These are phyloP conservation scores for Singerocomus inundabilis DNA, from an alignment of 1,284 basidiomycete genomes.

Conservation along the genomic window DNA sequence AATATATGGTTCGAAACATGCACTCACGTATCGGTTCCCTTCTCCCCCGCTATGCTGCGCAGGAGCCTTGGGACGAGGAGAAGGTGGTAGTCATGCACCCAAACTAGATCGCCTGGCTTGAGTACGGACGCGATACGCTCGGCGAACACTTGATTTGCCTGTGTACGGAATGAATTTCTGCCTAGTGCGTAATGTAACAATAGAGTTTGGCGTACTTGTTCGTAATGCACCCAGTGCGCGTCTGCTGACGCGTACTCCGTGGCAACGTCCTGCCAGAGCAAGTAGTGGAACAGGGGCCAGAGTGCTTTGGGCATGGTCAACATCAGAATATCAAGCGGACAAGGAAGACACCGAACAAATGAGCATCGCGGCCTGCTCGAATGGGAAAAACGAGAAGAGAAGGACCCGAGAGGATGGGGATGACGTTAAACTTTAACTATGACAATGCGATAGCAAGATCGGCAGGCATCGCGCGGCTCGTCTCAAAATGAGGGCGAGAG, in stretches of 20 bases:
- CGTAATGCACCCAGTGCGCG: slow-evolving; percentile 57
- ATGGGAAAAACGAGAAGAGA: slow-evolving; percentile 1
- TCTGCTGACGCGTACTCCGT: slow-evolving; percentile 82
- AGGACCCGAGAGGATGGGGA: background rate
- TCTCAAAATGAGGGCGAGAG: too few relatives aligned
- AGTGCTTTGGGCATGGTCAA: slow-evolving; percentile 53
- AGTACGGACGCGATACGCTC: slow-evolving; percentile 75
- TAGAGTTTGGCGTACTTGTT: slow-evolving; percentile 19
- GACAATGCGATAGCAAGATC: background rate
- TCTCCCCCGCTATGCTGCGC: slow-evolving; percentile 47
- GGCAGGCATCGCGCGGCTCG: background rate
- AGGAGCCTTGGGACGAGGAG: slow-evolving; percentile 88
- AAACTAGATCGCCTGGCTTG: slow-evolving; percentile 86
- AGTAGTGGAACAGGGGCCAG: slow-evolving; percentile 98
- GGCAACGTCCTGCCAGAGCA: slow-evolving; percentile 94
- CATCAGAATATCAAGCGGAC: slow-evolving; percentile 5
- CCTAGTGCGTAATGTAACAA: background rate
- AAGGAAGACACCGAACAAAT: background rate
- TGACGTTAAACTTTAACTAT: slow-evolving; percentile 1
- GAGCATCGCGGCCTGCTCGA: background rate
- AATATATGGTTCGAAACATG: slow-evolving; percentile 6
- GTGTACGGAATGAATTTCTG: slow-evolving; percentile 29
- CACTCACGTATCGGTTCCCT: slow-evolving; percentile 25
- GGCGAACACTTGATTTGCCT: slow-evolving; percentile 88
- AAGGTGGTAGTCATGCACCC: slow-evolving; percentile 93